These are phyloP conservation scores for Aspergillus hancockii DNA, from an alignment of 495 filamentous ascomycete species.

Conservation along the genomic window DNA sequence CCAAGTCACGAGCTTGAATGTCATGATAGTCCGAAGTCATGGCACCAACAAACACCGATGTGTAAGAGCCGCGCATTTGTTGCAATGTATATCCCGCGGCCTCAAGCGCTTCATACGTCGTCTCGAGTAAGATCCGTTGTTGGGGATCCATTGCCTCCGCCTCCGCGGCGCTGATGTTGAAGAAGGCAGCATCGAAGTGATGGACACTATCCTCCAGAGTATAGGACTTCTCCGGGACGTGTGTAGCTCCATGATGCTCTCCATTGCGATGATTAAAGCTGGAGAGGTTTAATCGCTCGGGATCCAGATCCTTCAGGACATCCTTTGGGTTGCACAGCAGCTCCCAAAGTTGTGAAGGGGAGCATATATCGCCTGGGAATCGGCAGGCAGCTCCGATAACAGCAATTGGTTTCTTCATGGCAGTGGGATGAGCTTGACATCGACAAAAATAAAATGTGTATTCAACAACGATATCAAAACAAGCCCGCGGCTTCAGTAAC, in stretches of 20 bases:
- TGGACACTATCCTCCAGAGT: constrained; percentile 1
- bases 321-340: constrained; percentile 12
- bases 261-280: background rate
- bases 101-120: constrained; percentile 57
- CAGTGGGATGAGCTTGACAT: background rate
- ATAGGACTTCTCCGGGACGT: constrained; percentile 7
- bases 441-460: no score
- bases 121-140: constrained; percentile 52
- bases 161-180: constrained; percentile 7
- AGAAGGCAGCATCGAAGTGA: constrained; percentile 13
- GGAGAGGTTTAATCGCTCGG: constrained; percentile 3
- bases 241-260: background rate
- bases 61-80: constrained; percentile 35
- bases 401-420: constrained; percentile 25
- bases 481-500: no score
- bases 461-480: no score
- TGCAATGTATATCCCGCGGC: constrained; percentile 40
- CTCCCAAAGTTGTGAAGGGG: constrained; percentile 11
- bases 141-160: constrained; percentile 38
- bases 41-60: constrained; percentile 31
- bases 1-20: constrained; percentile 34
- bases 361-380: constrained; percentile 7
- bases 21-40: constrained; percentile 40
- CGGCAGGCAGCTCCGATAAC: constrained; percentile 21
- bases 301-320: constrained; percentile 4